phyloP scores from a whole-genome alignment of 2,329 filamentous ascomycete genomes.

The Rhynchosporium graminicola region DNA sequence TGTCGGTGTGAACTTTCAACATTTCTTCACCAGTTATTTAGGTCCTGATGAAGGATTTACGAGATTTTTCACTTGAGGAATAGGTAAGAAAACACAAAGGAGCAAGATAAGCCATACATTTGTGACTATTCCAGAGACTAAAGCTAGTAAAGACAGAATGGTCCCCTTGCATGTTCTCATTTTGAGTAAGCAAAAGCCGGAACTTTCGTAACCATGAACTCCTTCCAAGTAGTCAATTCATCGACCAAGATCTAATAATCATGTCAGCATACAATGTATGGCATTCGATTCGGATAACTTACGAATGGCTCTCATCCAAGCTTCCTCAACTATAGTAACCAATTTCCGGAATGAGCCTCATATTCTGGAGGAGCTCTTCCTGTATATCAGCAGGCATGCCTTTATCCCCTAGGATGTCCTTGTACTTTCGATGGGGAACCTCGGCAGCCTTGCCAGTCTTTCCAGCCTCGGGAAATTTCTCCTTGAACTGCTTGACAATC shows the following conservation, averaged over 20 bases:
- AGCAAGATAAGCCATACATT: background rate
- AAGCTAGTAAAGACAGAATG: background rate
- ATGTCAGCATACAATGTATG: conserved; percentile 19
- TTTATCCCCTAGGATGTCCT: conserved; percentile 39
- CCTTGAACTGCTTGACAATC: conserved; percentile 45
- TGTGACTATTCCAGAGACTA: background rate
- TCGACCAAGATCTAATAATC: conserved; percentile 41
- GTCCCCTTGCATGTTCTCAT: conserved; percentile 28
- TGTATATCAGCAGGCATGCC: conserved; percentile 45
- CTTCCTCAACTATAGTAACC: conserved; percentile 53
- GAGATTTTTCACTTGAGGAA: no score
- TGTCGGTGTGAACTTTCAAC: no score
- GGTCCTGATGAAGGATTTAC: no score
- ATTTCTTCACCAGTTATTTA: no score
- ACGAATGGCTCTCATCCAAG: conserved; percentile 45
- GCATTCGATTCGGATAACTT: conserved; percentile 12
- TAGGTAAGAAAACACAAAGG: no score
- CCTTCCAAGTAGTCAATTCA: conserved; percentile 46
- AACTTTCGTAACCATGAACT: conserved; percentile 41
- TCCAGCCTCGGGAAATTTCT: conserved; percentile 45
- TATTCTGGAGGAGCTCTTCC: conserved; percentile 56
- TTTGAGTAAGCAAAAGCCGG: conserved; percentile 43
- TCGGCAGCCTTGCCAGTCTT: conserved; percentile 43
- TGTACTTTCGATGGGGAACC: conserved; percentile 47
- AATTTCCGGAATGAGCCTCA: conserved; percentile 51